Evolutionary conservation across 495 filamentous ascomycete species (phyloP), one percentile per base, ranked within the genome.

Genomic region (Penicillium fimorum): DNA sequence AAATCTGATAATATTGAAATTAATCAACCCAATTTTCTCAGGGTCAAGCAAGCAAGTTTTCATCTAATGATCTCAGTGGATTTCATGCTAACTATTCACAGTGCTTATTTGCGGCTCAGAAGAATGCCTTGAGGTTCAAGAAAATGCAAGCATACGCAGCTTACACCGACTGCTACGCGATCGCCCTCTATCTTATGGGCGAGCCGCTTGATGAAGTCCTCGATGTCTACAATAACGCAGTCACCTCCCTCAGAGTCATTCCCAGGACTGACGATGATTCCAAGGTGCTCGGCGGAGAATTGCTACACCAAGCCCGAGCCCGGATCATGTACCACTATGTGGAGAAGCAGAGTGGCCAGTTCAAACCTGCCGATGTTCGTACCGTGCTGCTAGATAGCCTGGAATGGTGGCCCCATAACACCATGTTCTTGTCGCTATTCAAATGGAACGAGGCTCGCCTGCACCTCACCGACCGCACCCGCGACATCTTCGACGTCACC

Each of bases 391-490:
- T 72, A 6, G 66, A 81, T 27, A 86, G 84, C 57, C 70, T 94
- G 30, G 50, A 56, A 4, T 61, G 75, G 11, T 96, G 88, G 69
- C 91, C 91, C 0, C 74, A 79, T 29, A 96, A 96, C 74, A 90
- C 87, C 2, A 79, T 91, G 35, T 87, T 96, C 58, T 79, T 93
- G 48, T 73, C 80, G 15, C 74, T 92, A 13, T 87, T 86, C 66
- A 76, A 81, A 10, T 91, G 85, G 85, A 84, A 87, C 62, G 84
- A 90, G 62, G 71, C 82, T 13, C 78, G 84, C 5, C 76, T 88
- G 18, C 83, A 81, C 33, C 81, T 96, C 55, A 80, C 88, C 55
- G 87, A 93, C 59, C 87, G 87, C 33, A 79, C 94, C 40, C 82
- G 89, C 20, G 76, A 76, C 6, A 74, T 86, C 9, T 11, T 45